Conservation (phyloP, 2,329 filamentous ascomycete species). For the Nemania sp. region DNA sequence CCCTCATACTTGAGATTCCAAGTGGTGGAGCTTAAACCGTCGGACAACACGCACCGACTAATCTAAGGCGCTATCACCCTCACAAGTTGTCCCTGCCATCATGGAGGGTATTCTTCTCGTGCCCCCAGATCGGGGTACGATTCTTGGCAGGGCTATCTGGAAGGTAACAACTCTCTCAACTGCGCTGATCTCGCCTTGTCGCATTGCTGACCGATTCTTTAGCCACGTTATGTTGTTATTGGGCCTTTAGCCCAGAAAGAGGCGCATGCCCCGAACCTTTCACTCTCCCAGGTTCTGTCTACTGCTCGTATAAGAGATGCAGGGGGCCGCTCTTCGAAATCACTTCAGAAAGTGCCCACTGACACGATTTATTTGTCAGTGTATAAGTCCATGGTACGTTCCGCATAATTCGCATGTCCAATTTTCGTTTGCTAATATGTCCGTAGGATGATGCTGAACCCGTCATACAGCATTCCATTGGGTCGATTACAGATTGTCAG, state of each 20-base stretch:
- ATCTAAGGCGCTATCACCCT: slow-evolving; percentile 9
- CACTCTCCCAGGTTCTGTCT: slow-evolving; percentile 46
- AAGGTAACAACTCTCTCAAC: slow-evolving; percentile 46
- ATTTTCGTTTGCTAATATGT: slow-evolving; percentile 23
- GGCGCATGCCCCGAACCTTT: slow-evolving; percentile 40
- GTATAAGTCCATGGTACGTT: slow-evolving; percentile 59
- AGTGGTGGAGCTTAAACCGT: no score
- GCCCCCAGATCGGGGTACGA: slow-evolving; percentile 55
- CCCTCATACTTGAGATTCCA: no score
- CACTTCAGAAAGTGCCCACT: slow-evolving; percentile 38
- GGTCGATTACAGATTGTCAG: slow-evolving; percentile 58
- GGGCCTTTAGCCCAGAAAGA: slow-evolving; percentile 47
- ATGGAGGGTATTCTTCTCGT: slow-evolving; percentile 57
- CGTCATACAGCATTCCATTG: slow-evolving; percentile 56
- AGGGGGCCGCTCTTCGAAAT: slow-evolving; percentile 43
- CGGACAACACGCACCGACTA: no score
- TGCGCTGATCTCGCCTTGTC: not conserved
- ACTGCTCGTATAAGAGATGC: slow-evolving; percentile 45
- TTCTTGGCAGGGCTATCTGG: slow-evolving; percentile 56
- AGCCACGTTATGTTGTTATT: slow-evolving; percentile 64
- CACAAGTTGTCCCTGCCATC: not conserved
- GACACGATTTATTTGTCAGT: slow-evolving; percentile 56
- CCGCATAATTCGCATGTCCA: not conserved
- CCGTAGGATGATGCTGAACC: slow-evolving; percentile 57
- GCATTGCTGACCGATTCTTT: slow-evolving; percentile 28